Base-by-base conservation (phyloP, 768 basidiomycete genomes). In the Suillus ampliporus region DNA sequence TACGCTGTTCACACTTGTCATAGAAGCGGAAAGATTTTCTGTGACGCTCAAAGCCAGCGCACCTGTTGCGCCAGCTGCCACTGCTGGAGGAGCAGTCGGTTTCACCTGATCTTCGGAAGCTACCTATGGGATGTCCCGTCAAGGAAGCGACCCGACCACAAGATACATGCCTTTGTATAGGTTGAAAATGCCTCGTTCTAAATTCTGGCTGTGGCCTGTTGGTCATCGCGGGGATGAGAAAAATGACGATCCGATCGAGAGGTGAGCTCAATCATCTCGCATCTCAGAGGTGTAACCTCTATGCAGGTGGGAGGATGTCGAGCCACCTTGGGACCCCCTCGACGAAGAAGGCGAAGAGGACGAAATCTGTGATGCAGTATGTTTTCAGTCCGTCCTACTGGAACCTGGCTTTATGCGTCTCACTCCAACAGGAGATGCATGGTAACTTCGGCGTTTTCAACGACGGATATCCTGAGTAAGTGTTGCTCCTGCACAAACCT, bases 331-430 rank as follows among this genome's bases (percentile, higher is more conserved):
- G 72, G 61, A 67, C 0, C 70, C 74, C 0, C 70, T 74, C 47
- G 38, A 70, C 31, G 67, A 76, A 1, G 67, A 74, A 3, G 72
- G 74, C 19, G 67, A 61, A 9, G 68, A 64, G 28, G 74, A 76
- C 34, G 17, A 23, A 7, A 28, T 74, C 23, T 56, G 40, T 19
- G 53, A 56, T 40, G 37, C 53, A 26, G 53, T 56, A 56, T 17
- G 37, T 38, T 40, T 5, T 26, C 17, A 19, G 17, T 3, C 2
- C 11, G 9, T 23, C 38, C 23, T 26, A 56, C 19, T 19, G 5
- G 23, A n/a, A 56, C 23, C 9, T 13, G n/a, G 11, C 19, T 38
- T 38, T 23, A 38, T 26, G 5, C 5, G 23, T 54, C 8, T 37
- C 5, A 26, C 21, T 38, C 23, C 5, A 38, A 56, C 37, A 56